Conservation (phyloP, 2,329 filamentous ascomycete genomes). For the Aspergillus fructus region DNA sequence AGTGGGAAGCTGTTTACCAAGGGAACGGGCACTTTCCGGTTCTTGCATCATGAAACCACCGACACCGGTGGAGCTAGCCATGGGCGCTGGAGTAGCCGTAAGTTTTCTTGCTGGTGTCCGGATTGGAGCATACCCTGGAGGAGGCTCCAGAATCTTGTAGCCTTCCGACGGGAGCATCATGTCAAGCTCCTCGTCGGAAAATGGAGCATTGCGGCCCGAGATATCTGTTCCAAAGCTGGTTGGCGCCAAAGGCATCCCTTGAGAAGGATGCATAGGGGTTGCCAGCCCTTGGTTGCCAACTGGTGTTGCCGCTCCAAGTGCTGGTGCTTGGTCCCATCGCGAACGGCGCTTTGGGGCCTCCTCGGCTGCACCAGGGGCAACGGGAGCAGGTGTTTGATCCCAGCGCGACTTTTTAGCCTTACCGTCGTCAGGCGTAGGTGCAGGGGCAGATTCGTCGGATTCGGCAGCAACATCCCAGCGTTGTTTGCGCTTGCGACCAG, state of each 20-base stretch:
- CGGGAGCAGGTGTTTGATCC: slow-evolving; percentile 74
- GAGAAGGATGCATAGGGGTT: slow-evolving; percentile 73
- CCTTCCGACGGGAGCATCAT: slow-evolving; percentile 86
- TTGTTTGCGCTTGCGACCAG: slow-evolving; percentile 82
- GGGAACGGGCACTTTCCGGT: slow-evolving; percentile 75
- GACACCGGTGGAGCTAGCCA: slow-evolving; percentile 56
- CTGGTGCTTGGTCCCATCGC: slow-evolving; percentile 88
- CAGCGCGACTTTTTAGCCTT: slow-evolving; percentile 80
- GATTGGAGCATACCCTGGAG: slow-evolving; percentile 85
- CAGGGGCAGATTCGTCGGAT: slow-evolving; percentile 49
- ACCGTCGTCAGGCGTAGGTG: slow-evolving; percentile 53
- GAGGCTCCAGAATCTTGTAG: slow-evolving; percentile 87
- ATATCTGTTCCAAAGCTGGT: slow-evolving; percentile 79
- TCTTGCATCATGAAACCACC: slow-evolving; percentile 98
- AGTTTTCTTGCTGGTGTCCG: slow-evolving; percentile 74
- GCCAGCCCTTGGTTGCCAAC: slow-evolving; percentile 71
- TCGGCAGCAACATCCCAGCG: slow-evolving; percentile 83
- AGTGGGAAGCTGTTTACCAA: slow-evolving; percentile 88
- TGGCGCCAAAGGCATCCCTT: slow-evolving; percentile 53
- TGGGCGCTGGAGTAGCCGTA: slow-evolving; percentile 69
- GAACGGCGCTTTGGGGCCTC: slow-evolving; percentile 73
- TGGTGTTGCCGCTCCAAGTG: slow-evolving; percentile 64
- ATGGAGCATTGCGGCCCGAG: slow-evolving; percentile 71
- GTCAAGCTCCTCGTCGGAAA: slow-evolving; percentile 94
- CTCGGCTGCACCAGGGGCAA: slow-evolving; percentile 40